phyloP scores from a whole-genome alignment of 176 grass and related monocot genomes.

The Poa annua region DNA sequence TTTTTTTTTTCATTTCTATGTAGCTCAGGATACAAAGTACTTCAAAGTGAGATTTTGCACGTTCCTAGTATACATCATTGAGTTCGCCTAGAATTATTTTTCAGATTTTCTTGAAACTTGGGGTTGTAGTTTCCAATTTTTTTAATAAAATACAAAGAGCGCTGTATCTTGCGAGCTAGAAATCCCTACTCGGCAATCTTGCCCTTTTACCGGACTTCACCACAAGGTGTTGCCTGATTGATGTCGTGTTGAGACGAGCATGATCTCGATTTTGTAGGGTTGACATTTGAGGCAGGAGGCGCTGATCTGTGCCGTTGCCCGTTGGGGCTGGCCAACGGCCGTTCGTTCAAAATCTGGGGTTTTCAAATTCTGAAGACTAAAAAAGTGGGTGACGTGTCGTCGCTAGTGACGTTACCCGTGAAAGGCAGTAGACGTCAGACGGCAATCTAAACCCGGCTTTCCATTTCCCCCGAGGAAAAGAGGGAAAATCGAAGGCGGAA shows the following conservation, averaged over 20 bases:
- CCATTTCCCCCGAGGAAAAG: conserved; percentile 17
- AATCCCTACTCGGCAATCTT: no score
- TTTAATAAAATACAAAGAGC: no score
- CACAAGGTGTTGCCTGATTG: neutral
- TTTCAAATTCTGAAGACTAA: neutral
- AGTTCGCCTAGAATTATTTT: no score
- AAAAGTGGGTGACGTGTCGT: neutral
- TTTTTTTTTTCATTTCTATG: no score
- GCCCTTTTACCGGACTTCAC: no score
- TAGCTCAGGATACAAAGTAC: no score
- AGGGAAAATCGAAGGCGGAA: neutral
- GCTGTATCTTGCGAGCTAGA: no score
- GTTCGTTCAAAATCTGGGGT: neutral
- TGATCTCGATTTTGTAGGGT: neutral
- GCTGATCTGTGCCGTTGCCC: neutral
- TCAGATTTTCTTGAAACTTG: no score
- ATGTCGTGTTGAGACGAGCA: neutral
- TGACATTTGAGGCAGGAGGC: neutral
- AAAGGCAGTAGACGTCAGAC: neutral
- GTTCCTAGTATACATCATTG: no score
- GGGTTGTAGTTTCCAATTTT: no score
- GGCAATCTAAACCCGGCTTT: neutral
- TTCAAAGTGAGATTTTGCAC: no score
- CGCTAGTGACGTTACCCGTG: neutral
- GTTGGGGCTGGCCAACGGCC: neutral